phyloP scores from a whole-genome alignment of 225 moss, liverwort and hornwort species.

The Marchantia paleacea region DNA sequence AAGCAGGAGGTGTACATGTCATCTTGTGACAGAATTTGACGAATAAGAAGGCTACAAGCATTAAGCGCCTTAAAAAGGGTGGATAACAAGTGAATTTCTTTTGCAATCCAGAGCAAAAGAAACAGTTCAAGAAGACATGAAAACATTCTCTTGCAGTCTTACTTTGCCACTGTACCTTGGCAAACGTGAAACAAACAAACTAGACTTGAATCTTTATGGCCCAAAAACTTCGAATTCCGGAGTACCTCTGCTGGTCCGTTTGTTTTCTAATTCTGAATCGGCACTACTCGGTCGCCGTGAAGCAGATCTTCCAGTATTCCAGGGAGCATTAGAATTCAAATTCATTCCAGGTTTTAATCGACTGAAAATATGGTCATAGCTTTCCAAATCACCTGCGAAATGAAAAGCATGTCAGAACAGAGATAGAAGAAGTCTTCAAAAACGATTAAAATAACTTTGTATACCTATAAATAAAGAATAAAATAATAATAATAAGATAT shows the following conservation, averaged over 20 bases:
- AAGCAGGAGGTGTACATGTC: neutral
- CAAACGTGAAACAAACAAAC: neutral
- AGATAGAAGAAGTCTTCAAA: neutral
- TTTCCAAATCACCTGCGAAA: slow-evolving; percentile 74
- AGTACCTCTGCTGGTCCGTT: slow-evolving; percentile 31
- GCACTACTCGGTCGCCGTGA: slow-evolving; percentile 44
- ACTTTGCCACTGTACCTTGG: neutral
- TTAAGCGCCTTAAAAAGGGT: too few species aligned
- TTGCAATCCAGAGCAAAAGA: neutral
- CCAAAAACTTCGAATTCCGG: neutral
- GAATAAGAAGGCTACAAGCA: neutral
- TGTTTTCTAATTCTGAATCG: slow-evolving; percentile 37
- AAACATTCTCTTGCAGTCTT: neutral
- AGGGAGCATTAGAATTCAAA: slow-evolving; percentile 47
- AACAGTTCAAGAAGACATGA: neutral
- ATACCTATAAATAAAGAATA: too few species aligned
- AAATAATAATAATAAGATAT: too few species aligned
- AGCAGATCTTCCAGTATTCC: slow-evolving; percentile 59
- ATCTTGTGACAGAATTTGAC: neutral
- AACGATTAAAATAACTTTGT: too few species aligned
- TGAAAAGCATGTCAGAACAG: slow-evolving; percentile 15
- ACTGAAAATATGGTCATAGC: slow-evolving; percentile 75
- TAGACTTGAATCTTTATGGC: neutral
- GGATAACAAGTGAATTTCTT: neutral
- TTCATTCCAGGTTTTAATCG: slow-evolving; percentile 76